Conservation (phyloP, 176 grass and related monocot species). For the Carex cristatella region DNA sequence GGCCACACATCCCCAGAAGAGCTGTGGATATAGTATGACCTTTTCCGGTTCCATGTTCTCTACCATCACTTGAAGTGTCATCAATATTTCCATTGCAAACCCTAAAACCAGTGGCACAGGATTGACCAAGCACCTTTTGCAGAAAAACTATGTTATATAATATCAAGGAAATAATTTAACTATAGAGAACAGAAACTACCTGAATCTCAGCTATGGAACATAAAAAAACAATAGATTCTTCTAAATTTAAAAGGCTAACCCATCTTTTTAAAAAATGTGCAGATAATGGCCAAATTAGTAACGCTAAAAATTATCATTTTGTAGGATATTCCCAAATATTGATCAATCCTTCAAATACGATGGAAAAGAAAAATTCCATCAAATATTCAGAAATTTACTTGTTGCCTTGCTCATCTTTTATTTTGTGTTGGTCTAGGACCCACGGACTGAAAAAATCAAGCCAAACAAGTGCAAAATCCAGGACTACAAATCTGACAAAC, state of each 20-base stretch:
- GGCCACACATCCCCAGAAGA: constrained; percentile 95
- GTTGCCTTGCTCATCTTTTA: not conserved
- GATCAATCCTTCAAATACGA: not conserved
- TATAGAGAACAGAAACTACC: not conserved
- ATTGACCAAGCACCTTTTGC: constrained; percentile 79
- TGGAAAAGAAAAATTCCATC: not conserved
- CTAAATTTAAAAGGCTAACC: not conserved
- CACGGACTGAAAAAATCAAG: not conserved
- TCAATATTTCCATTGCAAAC: constrained; percentile 87
- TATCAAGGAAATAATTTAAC: not conserved
- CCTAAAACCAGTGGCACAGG: constrained; percentile 77
- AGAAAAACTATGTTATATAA: not conserved
- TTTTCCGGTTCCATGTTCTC: constrained; percentile 95
- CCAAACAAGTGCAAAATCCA: not conserved
- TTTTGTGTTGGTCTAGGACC: not conserved
- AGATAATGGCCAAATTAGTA: not conserved
- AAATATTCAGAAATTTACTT: not conserved
- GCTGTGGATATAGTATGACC: constrained; percentile 97
- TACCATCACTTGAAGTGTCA: constrained; percentile 97
- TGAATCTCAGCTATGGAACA: constrained; percentile 1
- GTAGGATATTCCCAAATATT: not conserved
- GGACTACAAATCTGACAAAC: not conserved
- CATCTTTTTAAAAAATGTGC: not conserved
- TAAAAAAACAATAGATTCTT: not conserved
- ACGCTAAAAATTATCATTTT: not conserved